A percentile compares a stretch with the other conserved stretches of the same genome.
phyloP scores from a whole-genome alignment of 1,284 basidiomycete genomes.

The Xerocomus minutiporus region DNA sequence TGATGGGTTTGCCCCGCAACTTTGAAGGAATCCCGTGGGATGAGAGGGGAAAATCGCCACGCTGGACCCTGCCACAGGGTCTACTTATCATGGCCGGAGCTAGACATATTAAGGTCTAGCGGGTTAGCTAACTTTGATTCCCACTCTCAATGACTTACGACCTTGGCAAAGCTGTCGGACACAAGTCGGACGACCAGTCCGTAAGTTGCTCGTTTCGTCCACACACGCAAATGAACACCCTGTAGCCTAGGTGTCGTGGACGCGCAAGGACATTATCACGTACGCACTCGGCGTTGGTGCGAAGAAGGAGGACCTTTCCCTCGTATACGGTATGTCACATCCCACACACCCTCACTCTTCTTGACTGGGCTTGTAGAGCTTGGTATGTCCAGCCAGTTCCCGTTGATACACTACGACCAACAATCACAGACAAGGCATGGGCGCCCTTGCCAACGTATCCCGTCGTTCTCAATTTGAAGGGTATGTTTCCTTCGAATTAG shows the following conservation, averaged over 20 bases:
- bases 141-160: conserved; percentile 19
- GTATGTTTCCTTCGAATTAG: conserved; percentile 22
- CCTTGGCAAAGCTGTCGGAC: conserved; percentile 27
- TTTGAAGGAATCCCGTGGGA: too few relatives aligned
- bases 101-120: neutral
- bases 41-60: neutral
- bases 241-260: conserved; percentile 32
- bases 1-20: too few relatives aligned
- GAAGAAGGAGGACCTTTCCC: conserved; percentile 29
- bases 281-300: conserved; percentile 32
- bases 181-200: conserved; percentile 18
- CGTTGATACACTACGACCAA: neutral
- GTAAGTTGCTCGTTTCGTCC: conserved; percentile 5
- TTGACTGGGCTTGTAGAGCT: conserved; percentile 27
- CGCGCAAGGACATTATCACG: conserved; percentile 30
- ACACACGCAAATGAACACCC: neutral
- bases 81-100: neutral
- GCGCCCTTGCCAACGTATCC: conserved; percentile 55
- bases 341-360: neutral
- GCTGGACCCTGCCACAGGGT: neutral
- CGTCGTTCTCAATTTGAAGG: conserved; percentile 54
- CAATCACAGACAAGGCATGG: conserved; percentile 42
- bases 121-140: neutral
- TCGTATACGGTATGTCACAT: conserved; percentile 27
- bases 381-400: conserved; percentile 14